Base-by-base conservation (phyloP, 805 yeast species). In the Ogataea zsoltii region DNA sequence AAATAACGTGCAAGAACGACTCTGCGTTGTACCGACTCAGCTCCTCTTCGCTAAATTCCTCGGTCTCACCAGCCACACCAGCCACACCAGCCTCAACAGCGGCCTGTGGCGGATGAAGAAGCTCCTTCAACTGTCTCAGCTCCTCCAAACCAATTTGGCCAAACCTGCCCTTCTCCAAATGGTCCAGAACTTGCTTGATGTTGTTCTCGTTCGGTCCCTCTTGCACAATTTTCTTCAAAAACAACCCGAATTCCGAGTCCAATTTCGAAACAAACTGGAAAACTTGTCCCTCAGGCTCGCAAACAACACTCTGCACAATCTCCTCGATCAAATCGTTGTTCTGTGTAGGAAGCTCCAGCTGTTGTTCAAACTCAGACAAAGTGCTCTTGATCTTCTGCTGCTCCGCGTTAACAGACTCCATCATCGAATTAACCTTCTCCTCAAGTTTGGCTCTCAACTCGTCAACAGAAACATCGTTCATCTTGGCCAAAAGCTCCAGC, bases 221-320 rank as follows among this genome's bases (percentile, higher is more conserved):
- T n/a, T 41, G 43, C 13, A 58, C 42, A 6, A 50, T 37, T 10
- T 36, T 39, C 18, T 45, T 35, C 15, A 58, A 43, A 11, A 60
- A 40, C 4, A 51, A 43, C 5, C 66, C 58, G 19, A 62, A 54
- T 10, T 26, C 36, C 1, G 57, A 38, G 45, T 62, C 66, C 17
- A 56, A 16, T 4, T 38, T 19, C 16, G 48, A 29, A 33, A 61
- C 31, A 17, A 25, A 53, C 30, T 53, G 42, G 41, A 44, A 62
- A n/a, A 54, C 55, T 9, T 51, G 42, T 3, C 50, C 54, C n/a
- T 45, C 57, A 19, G 48, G 48, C 15, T 45, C 57, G 19, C 46
- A 49, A 6, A 38, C 23, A 29, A 63, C 38, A 7, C 45, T 46
- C 21, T 52, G 46, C 9, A 60, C 40, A n/a, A 63, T 36, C 15